Base-by-base conservation (phyloP, 805 yeast species). In the Pichia exigua region DNA sequence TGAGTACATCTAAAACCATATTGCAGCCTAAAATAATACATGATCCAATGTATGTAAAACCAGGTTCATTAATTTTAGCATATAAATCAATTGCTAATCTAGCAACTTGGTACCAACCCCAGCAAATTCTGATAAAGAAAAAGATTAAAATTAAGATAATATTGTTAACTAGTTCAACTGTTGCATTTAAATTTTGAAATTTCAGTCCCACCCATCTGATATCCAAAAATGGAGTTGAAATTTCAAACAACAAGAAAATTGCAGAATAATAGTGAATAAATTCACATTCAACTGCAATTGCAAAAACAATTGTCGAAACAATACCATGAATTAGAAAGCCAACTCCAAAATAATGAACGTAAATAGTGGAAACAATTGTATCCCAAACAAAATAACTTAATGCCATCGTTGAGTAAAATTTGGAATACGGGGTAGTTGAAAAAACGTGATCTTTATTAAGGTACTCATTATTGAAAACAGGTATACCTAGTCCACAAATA, bases 51-150 rank as follows among this genome's bases (percentile, higher is more conserved):
- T 51, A 15, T 15, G 62, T 62, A 49, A 66, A 69, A 21, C 67
- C 47, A 22, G 39, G 39, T 35, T 66, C 65, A 47, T 64, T 65
- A 26, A 59, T 35, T 40, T 59, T 53, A 10, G 61, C 66, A 10
- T 59, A 63, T 32, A 69, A 56, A 51, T 69, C 73, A 12, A 27
- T 10, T 8, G 60, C 65, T 22, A 69, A 54, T 6, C 49, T 51
- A 42, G 32, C 53, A 17, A 67, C 67, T 50, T 68, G 71, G 51
- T 63, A 67, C 73, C 73, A 69, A 42, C 73, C 73, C 72, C 72
- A 69, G 39, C 62, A 59, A 39, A 69, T 64, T 46, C 73, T 59
- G 22, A 67, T 60, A 28, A 63, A 62, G 56, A 69, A 69, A 57
- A 69, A 69, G 17, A 67, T 57, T 46, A 60, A 49, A 48, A 69